Evolutionary conservation across 208 protist species (phyloP), one percentile per base, ranked within the genome.

Genomic region (Leishmania major): DNA sequence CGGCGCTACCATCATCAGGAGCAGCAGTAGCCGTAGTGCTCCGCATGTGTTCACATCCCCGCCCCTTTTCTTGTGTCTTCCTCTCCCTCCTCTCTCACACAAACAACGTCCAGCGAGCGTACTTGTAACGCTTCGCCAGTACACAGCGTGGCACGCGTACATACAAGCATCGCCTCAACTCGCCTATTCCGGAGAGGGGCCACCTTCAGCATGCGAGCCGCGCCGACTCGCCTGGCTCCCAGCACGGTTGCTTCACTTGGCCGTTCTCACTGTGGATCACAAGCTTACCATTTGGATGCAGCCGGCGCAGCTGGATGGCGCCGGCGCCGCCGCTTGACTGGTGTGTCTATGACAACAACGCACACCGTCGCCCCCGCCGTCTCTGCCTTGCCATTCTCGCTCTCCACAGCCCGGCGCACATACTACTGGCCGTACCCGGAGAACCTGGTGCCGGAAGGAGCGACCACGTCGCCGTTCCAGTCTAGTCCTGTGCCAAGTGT

Each of bases 401-500:
- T 71, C 64, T 51, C 8, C 81, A 35, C 75, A 87, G 13, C 88
- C 17, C 67, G 37, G n/a, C 92, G 94, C 43, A 83, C 37, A 31
- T 97, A 97, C 80, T 95, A 88, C 77, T 95, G 89, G 90, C 92
- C 91, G 1, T 94, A 94, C 79, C 88, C 81, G 70, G 92, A 95
- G 28, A 89, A 97, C 84, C 92, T 97, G 82, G 89, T 97, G 25
- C 94, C 94, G 0, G 83, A 90, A 71, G 91, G 89, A 28, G 90
- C 81, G 31, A 80, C 67, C 3, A 87, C 91, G n/a, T 94, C 88
- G 5, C 51, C 78, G 8, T 96, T 97, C 78, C 94, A 97, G 80
- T 91, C 90, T 13, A 97, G 94, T 82, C 73, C 80, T 25, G 89
- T 93, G 1, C 92, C 92, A 17, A 90, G 84, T 75, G 86, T 89